These are phyloP conservation scores for Kalmusia sp. DNA, from an alignment of 2,329 filamentous ascomycete species.

Conservation along the genomic window DNA sequence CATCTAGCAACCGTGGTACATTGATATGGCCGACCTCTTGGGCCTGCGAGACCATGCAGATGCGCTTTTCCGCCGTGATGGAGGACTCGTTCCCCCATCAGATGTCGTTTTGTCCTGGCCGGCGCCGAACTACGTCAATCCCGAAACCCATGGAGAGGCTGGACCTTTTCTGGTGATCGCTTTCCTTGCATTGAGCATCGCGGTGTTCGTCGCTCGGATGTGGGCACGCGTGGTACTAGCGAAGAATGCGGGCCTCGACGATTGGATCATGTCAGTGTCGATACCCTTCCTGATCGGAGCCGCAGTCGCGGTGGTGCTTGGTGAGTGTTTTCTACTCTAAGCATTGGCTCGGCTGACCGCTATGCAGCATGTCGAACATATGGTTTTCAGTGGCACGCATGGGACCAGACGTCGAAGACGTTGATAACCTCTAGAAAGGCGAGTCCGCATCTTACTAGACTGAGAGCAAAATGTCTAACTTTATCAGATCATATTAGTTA, in stretches of 20 bases:
- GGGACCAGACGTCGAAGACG: conserved; percentile 38
- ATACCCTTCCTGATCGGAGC: conserved; percentile 48
- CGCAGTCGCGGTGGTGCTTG: conserved; percentile 34
- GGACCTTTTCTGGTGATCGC: conserved; percentile 52
- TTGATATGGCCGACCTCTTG: conserved; percentile 13
- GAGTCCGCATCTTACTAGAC: not conserved
- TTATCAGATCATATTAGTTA: conserved; percentile 34
- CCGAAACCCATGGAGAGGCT: conserved; percentile 52
- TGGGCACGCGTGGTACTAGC: conserved; percentile 56
- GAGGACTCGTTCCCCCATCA: conserved; percentile 47
- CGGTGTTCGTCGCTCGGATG: conserved; percentile 53
- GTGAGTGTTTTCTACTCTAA: conserved; percentile 17
- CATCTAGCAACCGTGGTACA: not conserved
- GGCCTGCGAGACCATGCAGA: conserved; percentile 8
- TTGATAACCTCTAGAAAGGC: conserved; percentile 32
- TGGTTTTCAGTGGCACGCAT: conserved; percentile 42
- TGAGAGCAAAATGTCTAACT: not conserved
- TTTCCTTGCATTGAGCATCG: conserved; percentile 48
- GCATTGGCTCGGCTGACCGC: conserved; percentile 12
- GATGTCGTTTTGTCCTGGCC: conserved; percentile 55
- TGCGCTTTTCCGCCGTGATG: conserved; percentile 29
- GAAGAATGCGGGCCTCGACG: conserved; percentile 56
- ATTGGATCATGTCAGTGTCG: conserved; percentile 53
- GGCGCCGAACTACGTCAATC: conserved; percentile 55
- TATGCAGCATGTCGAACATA: conserved; percentile 32